Evolutionary conservation across 768 basidiomycete species (phyloP).

Genomic region (Tulasnella sp.): DNA sequence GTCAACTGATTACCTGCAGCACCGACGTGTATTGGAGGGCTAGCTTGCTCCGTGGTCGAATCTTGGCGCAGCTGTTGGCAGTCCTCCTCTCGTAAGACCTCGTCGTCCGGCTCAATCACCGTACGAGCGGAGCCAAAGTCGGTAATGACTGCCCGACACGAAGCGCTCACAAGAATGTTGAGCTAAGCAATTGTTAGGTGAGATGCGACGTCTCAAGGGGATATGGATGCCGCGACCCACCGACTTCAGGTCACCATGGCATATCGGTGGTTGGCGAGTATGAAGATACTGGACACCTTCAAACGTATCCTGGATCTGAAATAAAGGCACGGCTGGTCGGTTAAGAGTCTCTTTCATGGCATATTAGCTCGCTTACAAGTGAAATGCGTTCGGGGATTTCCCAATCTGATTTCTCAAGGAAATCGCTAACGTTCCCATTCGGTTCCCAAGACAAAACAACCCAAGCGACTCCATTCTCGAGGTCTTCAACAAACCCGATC

Average conservation of each 20-base stretch:
- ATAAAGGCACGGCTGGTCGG: not conserved
- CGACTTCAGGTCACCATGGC: not conserved
- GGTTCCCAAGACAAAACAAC: constrained; percentile 7
- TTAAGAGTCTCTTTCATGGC: not conserved
- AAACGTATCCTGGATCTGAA: constrained; percentile 1
- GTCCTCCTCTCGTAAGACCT: not conserved
- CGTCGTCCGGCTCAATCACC: not conserved
- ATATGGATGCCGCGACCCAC: not conserved
- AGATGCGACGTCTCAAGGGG: not conserved
- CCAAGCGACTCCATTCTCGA: not conserved
- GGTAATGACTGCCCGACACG: not conserved
- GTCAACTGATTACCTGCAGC: not conserved
- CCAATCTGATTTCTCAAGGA: not conserved
- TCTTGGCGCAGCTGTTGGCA: not conserved
- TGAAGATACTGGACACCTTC: not conserved
- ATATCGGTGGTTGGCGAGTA: not conserved
- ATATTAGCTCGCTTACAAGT: not conserved
- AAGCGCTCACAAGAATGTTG: not conserved
- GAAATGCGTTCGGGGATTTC: not conserved
- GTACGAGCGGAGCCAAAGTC: not conserved
- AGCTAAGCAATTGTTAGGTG: not conserved
- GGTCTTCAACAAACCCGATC: not conserved
- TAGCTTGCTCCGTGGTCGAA: not conserved
- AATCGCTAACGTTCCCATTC: not conserved
- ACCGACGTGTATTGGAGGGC: not conserved